These are phyloP conservation scores for Alternaria sp. DNA, from an alignment of 2,329 filamentous ascomycete genomes.

Conservation along the genomic window DNA sequence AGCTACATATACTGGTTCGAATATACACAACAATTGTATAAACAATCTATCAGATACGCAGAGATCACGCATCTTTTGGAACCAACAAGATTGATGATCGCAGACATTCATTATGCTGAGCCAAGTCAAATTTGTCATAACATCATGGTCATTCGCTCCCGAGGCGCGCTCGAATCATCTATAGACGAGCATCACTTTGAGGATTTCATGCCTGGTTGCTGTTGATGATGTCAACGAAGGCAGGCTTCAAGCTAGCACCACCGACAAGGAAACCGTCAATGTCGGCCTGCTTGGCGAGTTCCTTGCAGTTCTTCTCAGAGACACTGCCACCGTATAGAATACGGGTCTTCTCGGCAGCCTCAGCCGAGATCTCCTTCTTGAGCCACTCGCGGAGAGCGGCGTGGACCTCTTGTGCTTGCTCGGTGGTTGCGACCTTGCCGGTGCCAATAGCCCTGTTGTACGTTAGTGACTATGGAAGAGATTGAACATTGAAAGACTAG, in stretches of 20 bases:
- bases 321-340: constrained; percentile 98
- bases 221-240: constrained; percentile 79
- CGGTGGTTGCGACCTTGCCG: constrained; percentile 63
- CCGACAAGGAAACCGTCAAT: constrained; percentile 99
- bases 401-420: constrained; percentile 58
- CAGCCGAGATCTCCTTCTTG: constrained; percentile 73
- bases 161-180: constrained; percentile 28
- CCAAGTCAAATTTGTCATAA: constrained; percentile 7
- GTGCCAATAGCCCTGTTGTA: constrained; percentile 74
- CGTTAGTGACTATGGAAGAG: constrained; percentile 22
- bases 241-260: constrained; percentile 95
- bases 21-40: constrained; percentile 33
- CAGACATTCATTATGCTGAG: constrained; percentile 16
- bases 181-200: constrained; percentile 51
- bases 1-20: not conserved
- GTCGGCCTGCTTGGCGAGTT: constrained; percentile 89
- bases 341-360: constrained; percentile 84
- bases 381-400: constrained; percentile 92
- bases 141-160: constrained; percentile 3
- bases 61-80: not conserved
- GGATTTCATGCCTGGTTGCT: constrained; percentile 56
- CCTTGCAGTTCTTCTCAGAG: constrained; percentile 96
- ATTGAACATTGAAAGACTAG: not conserved
- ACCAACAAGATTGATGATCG: constrained; percentile 1
- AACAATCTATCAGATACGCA: constrained; percentile 28